Percentiles rank a stretch among this genome's conserved stretches.
phyloP scores from a whole-genome alignment of 148 eudicot species.

The Rhododendron simsii region DNA sequence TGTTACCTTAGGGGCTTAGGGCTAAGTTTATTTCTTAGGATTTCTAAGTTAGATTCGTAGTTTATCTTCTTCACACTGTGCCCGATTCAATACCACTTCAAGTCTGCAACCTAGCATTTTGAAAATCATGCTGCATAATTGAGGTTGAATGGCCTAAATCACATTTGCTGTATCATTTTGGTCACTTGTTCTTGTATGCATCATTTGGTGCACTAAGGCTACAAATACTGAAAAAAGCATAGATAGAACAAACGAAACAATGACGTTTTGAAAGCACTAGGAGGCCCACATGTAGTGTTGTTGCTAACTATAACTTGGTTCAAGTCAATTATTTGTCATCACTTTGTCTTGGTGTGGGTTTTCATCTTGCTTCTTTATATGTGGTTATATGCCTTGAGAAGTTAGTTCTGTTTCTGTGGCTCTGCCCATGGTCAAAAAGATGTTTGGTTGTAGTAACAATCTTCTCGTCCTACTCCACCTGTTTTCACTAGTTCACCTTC shows the following conservation, averaged over 20 bases:
- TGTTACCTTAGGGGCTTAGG: background rate
- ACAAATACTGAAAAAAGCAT: background rate
- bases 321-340: background rate
- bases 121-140: background rate
- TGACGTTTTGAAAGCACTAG: background rate
- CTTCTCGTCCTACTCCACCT: background rate
- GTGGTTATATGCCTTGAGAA: background rate
- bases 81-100: background rate
- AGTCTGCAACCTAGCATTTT: background rate
- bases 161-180: background rate
- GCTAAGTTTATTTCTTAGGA: background rate
- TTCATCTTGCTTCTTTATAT: background rate
- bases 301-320: background rate
- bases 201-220: background rate
- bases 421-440: background rate
- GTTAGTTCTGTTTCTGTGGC: background rate
- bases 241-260: background rate
- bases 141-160: background rate
- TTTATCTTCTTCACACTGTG: background rate
- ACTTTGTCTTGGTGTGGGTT: background rate
- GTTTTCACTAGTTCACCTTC: background rate
- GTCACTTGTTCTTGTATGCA: background rate
- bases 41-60: background rate
- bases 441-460: background rate
- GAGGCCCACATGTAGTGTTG: background rate